These are phyloP conservation scores for Cucurbita maxima DNA, from an alignment of 306 rosid species.

Conservation along the genomic window DNA sequence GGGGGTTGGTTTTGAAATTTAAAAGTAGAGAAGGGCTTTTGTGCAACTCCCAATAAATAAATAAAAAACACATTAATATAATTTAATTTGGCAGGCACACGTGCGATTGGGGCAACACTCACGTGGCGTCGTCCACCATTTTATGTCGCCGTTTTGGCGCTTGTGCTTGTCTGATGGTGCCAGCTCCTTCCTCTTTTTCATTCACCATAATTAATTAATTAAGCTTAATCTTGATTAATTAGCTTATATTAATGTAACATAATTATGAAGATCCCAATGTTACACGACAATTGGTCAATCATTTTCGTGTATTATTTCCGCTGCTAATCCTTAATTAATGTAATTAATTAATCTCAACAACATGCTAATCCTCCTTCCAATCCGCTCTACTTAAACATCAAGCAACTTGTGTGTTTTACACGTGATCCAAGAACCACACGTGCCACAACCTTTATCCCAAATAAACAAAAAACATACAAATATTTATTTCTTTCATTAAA, in stretches of 20 bases:
- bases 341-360: neutral
- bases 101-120: constrained; percentile 11
- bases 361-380: neutral
- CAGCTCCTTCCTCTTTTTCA: neutral
- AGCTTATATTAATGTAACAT: neutral
- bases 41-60: neutral
- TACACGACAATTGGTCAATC: constrained; percentile 29
- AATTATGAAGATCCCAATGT: neutral
- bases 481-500: neutral
- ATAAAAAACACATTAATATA: neutral
- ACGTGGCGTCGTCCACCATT: constrained; percentile 33
- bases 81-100: neutral
- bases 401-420: constrained; percentile 1
- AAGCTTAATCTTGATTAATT: neutral
- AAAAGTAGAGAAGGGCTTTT: neutral
- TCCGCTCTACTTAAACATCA: neutral
- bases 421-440: constrained; percentile 8
- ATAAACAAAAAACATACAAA: neutral
- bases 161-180: constrained; percentile 19
- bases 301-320: neutral
- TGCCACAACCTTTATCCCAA: neutral
- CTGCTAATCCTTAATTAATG: neutral
- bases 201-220: neutral
- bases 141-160: constrained; percentile 41
- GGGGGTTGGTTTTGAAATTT: neutral